Evolutionary conservation across 305 asterid genomes (phyloP).

Genomic region (Nicotiana rustica): DNA sequence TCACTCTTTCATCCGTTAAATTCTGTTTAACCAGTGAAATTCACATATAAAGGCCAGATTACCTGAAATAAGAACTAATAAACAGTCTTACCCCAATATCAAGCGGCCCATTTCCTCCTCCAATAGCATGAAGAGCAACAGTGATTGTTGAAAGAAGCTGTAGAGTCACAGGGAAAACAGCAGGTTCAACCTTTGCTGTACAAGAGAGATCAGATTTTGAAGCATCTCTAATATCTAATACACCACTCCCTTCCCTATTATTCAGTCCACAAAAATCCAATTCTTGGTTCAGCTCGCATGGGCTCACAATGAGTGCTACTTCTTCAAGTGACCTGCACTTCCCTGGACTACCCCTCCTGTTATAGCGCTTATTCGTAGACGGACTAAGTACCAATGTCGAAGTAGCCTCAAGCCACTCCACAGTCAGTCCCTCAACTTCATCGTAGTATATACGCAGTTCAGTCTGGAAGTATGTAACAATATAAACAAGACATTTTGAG

Average conservation of each 20-base stretch:
- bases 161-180: slow-evolving; percentile 77
- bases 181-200: slow-evolving; percentile 53
- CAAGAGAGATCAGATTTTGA: slow-evolving; percentile 26
- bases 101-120: slow-evolving; percentile 84
- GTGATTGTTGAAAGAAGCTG: slow-evolving; percentile 69
- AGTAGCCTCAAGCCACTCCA: slow-evolving; percentile 87
- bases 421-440: slow-evolving; percentile 78
- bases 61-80: slow-evolving; percentile 66
- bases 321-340: slow-evolving; percentile 67
- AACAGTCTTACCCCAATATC: slow-evolving; percentile 79
- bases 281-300: slow-evolving; percentile 49
- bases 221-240: slow-evolving; percentile 19
- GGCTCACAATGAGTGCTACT: slow-evolving; percentile 63
- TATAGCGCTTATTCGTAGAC: slow-evolving; percentile 50
- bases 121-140: slow-evolving; percentile 75
- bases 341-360: slow-evolving; percentile 59
- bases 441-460: slow-evolving; percentile 84
- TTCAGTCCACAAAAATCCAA: slow-evolving; percentile 11
- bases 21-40: not conserved
- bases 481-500: slow-evolving; percentile 16
- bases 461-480: slow-evolving; percentile 41
- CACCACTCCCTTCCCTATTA: slow-evolving; percentile 25
- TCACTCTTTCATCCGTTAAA: slow-evolving; percentile 9
- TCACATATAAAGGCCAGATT: slow-evolving; percentile 23
- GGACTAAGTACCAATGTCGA: slow-evolving; percentile 71